Base-by-base conservation (phyloP, 208 protist species). In the Trypanosoma brucei region DNA sequence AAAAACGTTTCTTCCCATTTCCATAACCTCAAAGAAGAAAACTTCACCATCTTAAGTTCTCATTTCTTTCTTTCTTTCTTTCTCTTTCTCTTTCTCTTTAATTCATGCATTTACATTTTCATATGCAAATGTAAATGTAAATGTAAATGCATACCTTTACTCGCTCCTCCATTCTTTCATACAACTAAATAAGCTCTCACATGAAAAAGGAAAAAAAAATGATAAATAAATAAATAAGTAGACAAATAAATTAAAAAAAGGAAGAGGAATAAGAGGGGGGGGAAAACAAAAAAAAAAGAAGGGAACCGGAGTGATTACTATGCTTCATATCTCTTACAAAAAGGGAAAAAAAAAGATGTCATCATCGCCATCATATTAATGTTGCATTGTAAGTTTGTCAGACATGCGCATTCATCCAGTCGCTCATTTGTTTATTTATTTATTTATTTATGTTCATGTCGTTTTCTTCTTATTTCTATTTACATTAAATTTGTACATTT, bases 161-260 rank as follows among this genome's bases (percentile, higher is more conserved):
- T 13, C 7, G 8, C 22, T 22, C 22, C 22, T 22, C 22, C 22
- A 22, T 22, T 22, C 22, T 0, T 22, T 22, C 22, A 22, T 22
- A 22, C 22, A 22, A 22, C 0, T 22, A 65, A 40, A 72, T 60
- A 66, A 40, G 46, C 42, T 55, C 46, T 58, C 56, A 5, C 44
- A 65, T 34, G 45, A 31, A 52, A 66, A 49, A 34, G 11, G 65
- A 35, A 22, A 30, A 13, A 30, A 30, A 44, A 62, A 22, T 3
- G 46, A 11, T 57, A 6, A 36, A 13, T 37, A 65, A 33, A 8
- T 22, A 9, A 63, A 57, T 57, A 56, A 11, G 39, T 38, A 53
- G 63, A 37, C 14, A 42, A 66, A 63, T 11, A 66, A 66, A 66
- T 42, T n/a, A 66, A n/a, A 7, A 31, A 54, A n/a, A 54, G 6